Base-by-base conservation (phyloP, 2,329 filamentous ascomycete genomes). In the Hymenoscyphus salicellus region DNA sequence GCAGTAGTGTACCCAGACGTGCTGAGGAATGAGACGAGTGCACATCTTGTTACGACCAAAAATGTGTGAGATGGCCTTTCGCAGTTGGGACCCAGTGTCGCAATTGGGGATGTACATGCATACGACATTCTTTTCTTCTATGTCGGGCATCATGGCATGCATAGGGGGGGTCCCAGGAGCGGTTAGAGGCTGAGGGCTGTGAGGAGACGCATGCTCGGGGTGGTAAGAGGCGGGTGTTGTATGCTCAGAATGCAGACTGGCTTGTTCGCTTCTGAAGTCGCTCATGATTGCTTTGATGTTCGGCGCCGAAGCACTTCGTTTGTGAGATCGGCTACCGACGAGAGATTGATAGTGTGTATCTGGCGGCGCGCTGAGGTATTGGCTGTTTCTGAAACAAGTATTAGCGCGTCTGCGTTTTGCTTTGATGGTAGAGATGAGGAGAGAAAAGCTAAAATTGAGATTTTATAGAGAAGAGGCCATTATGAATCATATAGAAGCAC, bases 11-110 rank as follows among this genome's bases (percentile, higher is more conserved):
- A 92, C 86, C 90, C 90, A 94, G 1, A 91, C 84, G 26, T 84
- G 77, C 5, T 84, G 78, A 0, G 89, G 89, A 58, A 95, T 91
- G 55, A 82, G 81, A 38, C 88, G 83, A 0, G 91, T 95, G 72
- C 87, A 89, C 7, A 84, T 81, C 77, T 95, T 95, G 80, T 95
- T 95, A 43, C 92, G 86, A 26, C 91, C 91, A 70, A 94, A 94
- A 63, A 93, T 84, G 72, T 95, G 90, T 0, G 89, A 92, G 65
- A 94, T 89, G 5, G 89, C 87, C 77, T 94, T 94, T 58, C 91
- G 86, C 28, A 83, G 83, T 63, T 85, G 82, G 5, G 85, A 86
- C 3, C 81, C 82, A 0, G 85, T 88, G 56, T 84, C 81, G 72
- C 87, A 89, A 66, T 84, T 79, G 1, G 79, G 75, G 17, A 83